Conservation (phyloP, 2,329 filamentous ascomycete species). For the Penicillium capsulatum region DNA sequence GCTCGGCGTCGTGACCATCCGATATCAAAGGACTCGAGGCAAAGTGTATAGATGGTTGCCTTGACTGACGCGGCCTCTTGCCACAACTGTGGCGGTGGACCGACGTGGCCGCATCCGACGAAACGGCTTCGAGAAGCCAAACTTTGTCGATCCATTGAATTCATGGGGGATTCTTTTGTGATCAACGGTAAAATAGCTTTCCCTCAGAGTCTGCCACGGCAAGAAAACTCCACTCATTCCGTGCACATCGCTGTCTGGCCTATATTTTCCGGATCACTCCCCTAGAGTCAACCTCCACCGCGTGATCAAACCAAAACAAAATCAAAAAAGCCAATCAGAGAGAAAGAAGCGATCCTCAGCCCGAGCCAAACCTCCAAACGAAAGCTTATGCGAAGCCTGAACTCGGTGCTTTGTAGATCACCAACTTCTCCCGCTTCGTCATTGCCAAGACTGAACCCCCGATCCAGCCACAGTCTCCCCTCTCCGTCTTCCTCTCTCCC, state of each 20-base stretch:
- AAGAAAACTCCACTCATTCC: no score
- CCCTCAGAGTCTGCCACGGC: no score
- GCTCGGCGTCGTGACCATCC: no score
- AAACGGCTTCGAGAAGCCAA: slow-evolving; percentile 6
- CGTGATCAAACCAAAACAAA: no score
- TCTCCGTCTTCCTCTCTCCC: slow-evolving; percentile 12
- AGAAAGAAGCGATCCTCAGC: no score
- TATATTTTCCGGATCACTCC: no score
- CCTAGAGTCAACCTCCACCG: no score
- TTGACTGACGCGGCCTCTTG: slow-evolving; percentile 19
- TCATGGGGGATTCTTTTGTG: background rate
- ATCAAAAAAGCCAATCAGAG: no score
- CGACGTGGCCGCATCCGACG: background rate
- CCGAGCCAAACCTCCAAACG: no score
- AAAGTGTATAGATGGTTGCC: slow-evolving; percentile 9
- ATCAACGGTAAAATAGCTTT: no score
- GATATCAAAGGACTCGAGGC: no score
- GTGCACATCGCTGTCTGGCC: no score
- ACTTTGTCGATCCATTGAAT: slow-evolving; percentile 10
- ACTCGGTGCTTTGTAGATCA: background rate
- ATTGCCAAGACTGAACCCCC: slow-evolving; percentile 26
- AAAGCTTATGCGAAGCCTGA: background rate
- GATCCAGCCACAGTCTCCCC: slow-evolving; percentile 25
- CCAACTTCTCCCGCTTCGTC: slow-evolving; percentile 18
- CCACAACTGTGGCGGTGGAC: slow-evolving; percentile 17